Base-by-base conservation (phyloP, 257 asterid genomes). In the Rubia yunnanensis region DNA sequence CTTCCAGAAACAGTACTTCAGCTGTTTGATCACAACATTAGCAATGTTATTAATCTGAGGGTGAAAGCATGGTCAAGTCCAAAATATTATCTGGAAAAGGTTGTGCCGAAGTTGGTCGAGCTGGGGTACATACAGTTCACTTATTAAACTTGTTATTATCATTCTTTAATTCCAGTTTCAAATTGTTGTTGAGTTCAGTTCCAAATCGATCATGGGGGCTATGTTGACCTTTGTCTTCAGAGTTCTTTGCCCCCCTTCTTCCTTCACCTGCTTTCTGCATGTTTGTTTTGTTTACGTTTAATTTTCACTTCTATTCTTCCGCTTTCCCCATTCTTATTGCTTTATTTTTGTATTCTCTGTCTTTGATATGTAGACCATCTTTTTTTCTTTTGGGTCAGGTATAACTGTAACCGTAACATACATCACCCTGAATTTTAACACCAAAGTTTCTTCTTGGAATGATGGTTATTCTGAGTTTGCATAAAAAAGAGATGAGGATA, bases 1-100 rank as follows among this genome's bases (percentile, higher is more conserved):
- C 95, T 94, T 70, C 97, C 99, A 4, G 95, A 90, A 68, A 88
- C 83, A 44, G 71, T 88, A 62, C 95, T 94, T 61, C 83, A 81
- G 77, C 83, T 71, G 48, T 94, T 86, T 41, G 92, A 88, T 73
- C 72, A 90, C 70, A 90, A 94, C 53, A 86, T 88, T 66, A 88
- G 96, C 88, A 94, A 77, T 81, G 88, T 94, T 30, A 89, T 90
- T 68, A 94, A 94, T 77, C 84, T 94, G 82, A 82, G 99, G 70
- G 95, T 94, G 35, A 94, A 94, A 76, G 99, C 81, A 61, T 94
- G 99, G 99, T 94, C 97, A 14, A 94, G 95, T 69, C 86, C 99
- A 1, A 67, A 79, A 20, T 81, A 84, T 80, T 94, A 94, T 79
- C 86, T 88, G 23, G 78, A 81, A n/a, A 94, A 83, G 81, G 99